Conservation (phyloP, 2,329 filamentous ascomycete species). For the Trichoderma guizhouense region DNA sequence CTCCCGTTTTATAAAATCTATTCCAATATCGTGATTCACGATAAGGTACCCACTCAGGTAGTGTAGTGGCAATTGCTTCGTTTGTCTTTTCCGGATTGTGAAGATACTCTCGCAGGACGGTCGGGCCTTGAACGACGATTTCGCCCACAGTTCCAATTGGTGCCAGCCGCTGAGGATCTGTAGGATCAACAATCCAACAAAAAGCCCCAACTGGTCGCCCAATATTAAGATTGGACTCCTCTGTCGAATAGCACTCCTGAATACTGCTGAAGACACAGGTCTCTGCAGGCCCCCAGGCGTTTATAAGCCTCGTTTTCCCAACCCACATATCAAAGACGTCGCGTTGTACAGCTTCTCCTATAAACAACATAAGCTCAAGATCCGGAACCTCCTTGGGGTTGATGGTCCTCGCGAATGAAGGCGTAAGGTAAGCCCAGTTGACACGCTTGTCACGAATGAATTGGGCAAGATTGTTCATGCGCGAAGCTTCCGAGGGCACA, state of each 20-base stretch:
- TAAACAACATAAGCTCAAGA: slow-evolving; percentile 17
- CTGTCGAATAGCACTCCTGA: neutral
- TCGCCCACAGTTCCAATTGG: slow-evolving; percentile 8
- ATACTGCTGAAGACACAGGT: neutral
- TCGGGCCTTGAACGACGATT: slow-evolving; percentile 10
- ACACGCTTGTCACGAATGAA: slow-evolving; percentile 13
- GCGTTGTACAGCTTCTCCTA: slow-evolving; percentile 15
- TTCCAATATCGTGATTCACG: neutral
- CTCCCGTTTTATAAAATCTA: slow-evolving; percentile 12
- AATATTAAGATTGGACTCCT: slow-evolving; percentile 9
- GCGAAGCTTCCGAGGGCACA: slow-evolving; percentile 17
- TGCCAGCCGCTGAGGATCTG: neutral
- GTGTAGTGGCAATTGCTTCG: neutral
- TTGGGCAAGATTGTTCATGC: slow-evolving; percentile 11
- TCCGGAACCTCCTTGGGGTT: slow-evolving; percentile 15
- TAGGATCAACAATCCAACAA: slow-evolving; percentile 16
- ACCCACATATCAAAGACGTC: slow-evolving; percentile 19
- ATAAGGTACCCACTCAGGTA: neutral
- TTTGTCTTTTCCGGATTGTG: slow-evolving; percentile 17
- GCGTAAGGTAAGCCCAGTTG: slow-evolving; percentile 18
- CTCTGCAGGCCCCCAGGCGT: neutral
- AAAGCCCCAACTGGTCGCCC: slow-evolving; percentile 4
- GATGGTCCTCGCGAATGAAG: slow-evolving; percentile 18
- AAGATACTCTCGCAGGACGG: slow-evolving; percentile 24
- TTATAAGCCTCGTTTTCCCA: neutral